A percentile compares a stretch with the other conserved stretches of the same genome.
Conservation (phyloP, 176 grass and related monocot genomes). For the Urochloa ruziziensis region DNA sequence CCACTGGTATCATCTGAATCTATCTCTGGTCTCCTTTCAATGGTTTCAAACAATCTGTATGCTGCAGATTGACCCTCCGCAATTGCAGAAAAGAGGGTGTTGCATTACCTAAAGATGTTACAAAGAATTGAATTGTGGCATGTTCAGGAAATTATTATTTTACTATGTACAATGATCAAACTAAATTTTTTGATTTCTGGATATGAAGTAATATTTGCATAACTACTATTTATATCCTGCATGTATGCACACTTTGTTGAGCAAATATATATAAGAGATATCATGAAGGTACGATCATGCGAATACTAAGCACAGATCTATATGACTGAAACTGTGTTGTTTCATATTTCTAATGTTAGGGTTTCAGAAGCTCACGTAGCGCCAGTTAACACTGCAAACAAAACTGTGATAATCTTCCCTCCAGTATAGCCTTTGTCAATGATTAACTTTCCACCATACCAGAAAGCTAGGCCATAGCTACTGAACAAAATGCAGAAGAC, state of each 20-base stretch:
- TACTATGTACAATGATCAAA: neutral
- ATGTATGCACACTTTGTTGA: neutral
- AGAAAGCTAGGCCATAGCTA: conserved; percentile 75
- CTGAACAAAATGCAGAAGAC: conserved; percentile 47
- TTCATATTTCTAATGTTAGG: neutral
- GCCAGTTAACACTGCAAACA: conserved; percentile 55
- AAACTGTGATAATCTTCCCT: conserved; percentile 48
- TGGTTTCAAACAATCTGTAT: conserved; percentile 69
- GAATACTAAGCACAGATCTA: neutral
- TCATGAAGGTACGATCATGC: neutral
- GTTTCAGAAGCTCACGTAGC: conserved; percentile 51
- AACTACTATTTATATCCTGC: neutral
- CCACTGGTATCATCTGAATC: conserved; percentile 58
- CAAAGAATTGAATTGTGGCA: conserved; percentile 6
- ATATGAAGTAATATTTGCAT: neutral
- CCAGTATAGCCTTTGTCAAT: conserved; percentile 60
- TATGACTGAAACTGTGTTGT: neutral
- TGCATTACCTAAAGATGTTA: conserved; percentile 65
- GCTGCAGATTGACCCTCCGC: conserved; percentile 74
- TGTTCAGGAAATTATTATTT: neutral
- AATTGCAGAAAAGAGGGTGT: conserved; percentile 66
- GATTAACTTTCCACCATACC: conserved; percentile 58
- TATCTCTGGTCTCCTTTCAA: conserved; percentile 71
- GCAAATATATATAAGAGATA: conserved; percentile 11
- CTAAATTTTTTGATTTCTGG: neutral